Conservation (phyloP, 1,139 yeast genomes). For the Arxiozyma heterogenica region DNA sequence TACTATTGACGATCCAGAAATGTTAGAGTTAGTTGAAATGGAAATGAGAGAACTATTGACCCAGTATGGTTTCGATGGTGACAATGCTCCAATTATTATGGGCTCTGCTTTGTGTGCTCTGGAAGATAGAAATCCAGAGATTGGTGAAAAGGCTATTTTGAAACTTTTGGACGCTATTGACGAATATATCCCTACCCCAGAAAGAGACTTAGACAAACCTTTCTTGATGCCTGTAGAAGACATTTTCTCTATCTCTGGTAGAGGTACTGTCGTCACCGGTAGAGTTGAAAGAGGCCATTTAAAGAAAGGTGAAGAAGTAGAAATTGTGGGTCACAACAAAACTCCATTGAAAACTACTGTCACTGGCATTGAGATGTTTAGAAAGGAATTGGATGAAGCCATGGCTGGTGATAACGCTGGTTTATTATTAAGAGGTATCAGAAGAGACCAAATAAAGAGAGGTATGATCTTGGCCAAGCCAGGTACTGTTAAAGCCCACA, state of each 20-base stretch:
- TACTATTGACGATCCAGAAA: slow-evolving; percentile 96
- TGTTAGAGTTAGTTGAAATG: slow-evolving; percentile 99
- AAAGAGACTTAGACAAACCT: slow-evolving; percentile 91
- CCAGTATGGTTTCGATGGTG: slow-evolving; percentile 95
- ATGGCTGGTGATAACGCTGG: slow-evolving; percentile 99
- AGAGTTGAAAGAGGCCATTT: slow-evolving; percentile 97
- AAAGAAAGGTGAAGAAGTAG: slow-evolving; percentile 97
- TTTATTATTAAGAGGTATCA: slow-evolving; percentile 92
- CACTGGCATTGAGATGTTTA: slow-evolving; percentile 98
- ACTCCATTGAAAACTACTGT: slow-evolving; percentile 87
- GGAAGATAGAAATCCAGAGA: slow-evolving; percentile 81
- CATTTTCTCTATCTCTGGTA: slow-evolving; percentile 95
- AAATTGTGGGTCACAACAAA: slow-evolving; percentile 86
- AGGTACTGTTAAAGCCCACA: slow-evolving; percentile 85
- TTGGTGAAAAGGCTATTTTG: slow-evolving; percentile 77
- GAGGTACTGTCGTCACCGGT: slow-evolving; percentile 99
- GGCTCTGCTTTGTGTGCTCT: slow-evolving; percentile 98
- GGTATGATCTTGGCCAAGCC: slow-evolving; percentile 98
- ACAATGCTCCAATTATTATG: slow-evolving; percentile 94
- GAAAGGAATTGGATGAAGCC: slow-evolving; percentile 94
- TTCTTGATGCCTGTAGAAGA: slow-evolving; percentile 97
- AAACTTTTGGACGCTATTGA: slow-evolving; percentile 89
- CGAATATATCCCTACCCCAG: slow-evolving; percentile 90
- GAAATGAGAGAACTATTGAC: slow-evolving; percentile 96
- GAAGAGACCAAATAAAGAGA: slow-evolving; percentile 93